Percentiles rank a stretch among this genome's conserved stretches.
These are phyloP conservation scores for Chlorella sorokiniana DNA, from an alignment of 139 green algal genomes.

Conservation along the genomic window DNA sequence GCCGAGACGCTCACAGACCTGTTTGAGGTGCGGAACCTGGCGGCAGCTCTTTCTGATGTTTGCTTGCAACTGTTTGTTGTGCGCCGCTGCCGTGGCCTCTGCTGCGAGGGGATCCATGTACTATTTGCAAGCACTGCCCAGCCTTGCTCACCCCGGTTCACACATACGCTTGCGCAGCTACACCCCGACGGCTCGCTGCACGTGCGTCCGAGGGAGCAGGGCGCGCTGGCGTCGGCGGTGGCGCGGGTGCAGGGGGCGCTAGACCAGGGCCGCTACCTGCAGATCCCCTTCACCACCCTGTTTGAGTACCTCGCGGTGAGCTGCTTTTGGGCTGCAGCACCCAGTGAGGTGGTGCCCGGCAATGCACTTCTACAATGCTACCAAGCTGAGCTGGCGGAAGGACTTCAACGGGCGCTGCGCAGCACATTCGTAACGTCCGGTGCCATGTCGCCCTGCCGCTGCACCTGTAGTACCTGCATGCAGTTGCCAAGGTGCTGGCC, in stretches of 20 bases:
- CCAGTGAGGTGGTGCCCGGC: background rate
- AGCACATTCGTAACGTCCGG: background rate
- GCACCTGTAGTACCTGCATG: conserved; percentile 59
- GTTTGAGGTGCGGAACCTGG: conserved; percentile 43
- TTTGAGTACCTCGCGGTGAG: conserved; percentile 91
- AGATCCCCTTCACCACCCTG: conserved; percentile 89
- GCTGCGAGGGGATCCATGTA: background rate
- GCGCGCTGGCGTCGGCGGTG: conserved; percentile 19
- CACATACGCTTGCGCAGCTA: background rate
- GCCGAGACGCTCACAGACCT: conserved; percentile 45
- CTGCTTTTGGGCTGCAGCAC: background rate
- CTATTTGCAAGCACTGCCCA: background rate
- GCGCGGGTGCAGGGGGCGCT: conserved; percentile 30
- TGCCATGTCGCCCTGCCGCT: background rate
- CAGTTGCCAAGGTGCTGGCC: conserved; percentile 55
- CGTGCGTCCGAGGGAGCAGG: background rate
- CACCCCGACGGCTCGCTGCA: background rate
- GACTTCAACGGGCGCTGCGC: background rate
- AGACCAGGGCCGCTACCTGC: conserved; percentile 41
- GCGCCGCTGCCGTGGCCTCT: background rate
- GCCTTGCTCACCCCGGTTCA: background rate
- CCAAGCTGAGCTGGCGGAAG: background rate
- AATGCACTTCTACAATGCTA: background rate
- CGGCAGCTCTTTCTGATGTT: background rate
- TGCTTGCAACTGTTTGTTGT: background rate